Conservation (phyloP, 2,329 filamentous ascomycete species). For the Chrysoporthe cubensis region DNA sequence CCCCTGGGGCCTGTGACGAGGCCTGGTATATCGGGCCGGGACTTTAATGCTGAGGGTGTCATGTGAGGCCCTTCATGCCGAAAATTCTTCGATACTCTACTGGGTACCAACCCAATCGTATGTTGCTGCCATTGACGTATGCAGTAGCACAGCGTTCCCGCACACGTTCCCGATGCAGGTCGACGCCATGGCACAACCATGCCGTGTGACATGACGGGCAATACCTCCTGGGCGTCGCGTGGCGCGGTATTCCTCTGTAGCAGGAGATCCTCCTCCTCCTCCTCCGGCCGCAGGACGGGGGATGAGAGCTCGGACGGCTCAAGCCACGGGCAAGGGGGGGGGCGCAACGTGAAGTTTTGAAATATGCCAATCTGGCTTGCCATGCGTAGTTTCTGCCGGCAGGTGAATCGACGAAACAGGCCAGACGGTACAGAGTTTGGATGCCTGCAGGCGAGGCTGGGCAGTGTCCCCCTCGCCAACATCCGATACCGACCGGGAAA, state of each 20-base stretch:
- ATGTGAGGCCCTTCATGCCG: not conserved
- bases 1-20: slow-evolving; percentile 19
- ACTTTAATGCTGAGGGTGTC: slow-evolving; percentile 11
- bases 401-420: not conserved
- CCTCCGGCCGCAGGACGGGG: not conserved
- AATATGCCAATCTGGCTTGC: not conserved
- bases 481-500: slow-evolving; percentile 21
- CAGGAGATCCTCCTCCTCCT: not conserved
- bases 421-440: not conserved
- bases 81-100: too few relatives aligned
- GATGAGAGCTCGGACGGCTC: not conserved
- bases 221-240: not conserved
- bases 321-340: not conserved
- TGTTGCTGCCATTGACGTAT: not conserved
- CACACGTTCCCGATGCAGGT: not conserved
- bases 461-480: slow-evolving; percentile 2
- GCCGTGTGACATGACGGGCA: not conserved
- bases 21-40: slow-evolving; percentile 1
- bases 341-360: not conserved
- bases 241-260: not conserved
- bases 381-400: slow-evolving; percentile 1
- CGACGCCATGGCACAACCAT: not conserved
- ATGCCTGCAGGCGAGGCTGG: not conserved
- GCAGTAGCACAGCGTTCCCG: not conserved
- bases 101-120: not conserved